These are phyloP conservation scores for Fusarium transvaalense DNA, from an alignment of 2,329 filamentous ascomycete genomes.

Conservation along the genomic window DNA sequence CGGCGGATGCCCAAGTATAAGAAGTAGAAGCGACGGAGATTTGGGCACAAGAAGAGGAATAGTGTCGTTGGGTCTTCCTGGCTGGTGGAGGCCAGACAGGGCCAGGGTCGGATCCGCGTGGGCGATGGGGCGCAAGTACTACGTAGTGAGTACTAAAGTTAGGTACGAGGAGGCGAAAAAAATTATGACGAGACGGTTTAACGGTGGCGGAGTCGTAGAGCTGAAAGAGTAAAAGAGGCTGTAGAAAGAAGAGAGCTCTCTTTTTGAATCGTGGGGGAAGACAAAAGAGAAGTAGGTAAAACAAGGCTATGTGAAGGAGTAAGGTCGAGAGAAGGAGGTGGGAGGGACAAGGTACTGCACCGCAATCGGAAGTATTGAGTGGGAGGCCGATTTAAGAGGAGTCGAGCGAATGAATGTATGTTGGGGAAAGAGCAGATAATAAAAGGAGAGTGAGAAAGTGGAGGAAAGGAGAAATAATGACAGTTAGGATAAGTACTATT, in stretches of 20 bases:
- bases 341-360: slow-evolving; percentile 14
- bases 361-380: slow-evolving; percentile 29
- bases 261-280: background rate
- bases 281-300: background rate
- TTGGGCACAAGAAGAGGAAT: slow-evolving; percentile 40
- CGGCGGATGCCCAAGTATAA: slow-evolving; percentile 32
- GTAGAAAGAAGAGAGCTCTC: slow-evolving; percentile 5
- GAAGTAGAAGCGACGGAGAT: slow-evolving; percentile 33
- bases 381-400: slow-evolving; percentile 20
- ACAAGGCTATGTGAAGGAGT: background rate
- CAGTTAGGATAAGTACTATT: background rate
- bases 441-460: slow-evolving; percentile 13
- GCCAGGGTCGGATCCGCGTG: slow-evolving; percentile 41
- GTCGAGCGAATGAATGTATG: slow-evolving; percentile 1
- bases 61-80: slow-evolving; percentile 40
- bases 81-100: slow-evolving; percentile 43
- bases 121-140: slow-evolving; percentile 37
- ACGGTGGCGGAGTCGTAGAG: slow-evolving; percentile 31
- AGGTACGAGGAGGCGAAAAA: slow-evolving; percentile 23
- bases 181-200: slow-evolving; percentile 23
- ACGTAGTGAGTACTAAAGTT: background rate
- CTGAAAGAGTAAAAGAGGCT: background rate
- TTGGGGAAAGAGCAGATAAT: slow-evolving; percentile 14
- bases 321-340: slow-evolving; percentile 8
- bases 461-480: slow-evolving; percentile 7